phyloP scores from a whole-genome alignment of 192 early-diverging fungal genomes.

The Physocladia obscura region DNA sequence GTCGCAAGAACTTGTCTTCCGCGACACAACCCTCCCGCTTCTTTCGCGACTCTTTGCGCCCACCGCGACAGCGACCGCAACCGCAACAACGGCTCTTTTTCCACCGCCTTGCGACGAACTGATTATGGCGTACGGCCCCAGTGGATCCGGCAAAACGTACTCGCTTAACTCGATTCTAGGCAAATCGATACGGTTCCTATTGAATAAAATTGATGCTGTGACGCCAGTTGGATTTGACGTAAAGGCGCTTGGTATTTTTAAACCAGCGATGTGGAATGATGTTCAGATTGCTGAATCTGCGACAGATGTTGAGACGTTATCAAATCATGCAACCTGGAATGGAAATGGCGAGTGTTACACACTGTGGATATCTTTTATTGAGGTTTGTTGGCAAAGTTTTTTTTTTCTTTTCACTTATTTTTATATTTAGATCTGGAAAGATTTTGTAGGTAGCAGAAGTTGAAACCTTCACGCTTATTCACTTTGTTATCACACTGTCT shows the following conservation, averaged over 20 bases:
- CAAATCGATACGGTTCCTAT: slow-evolving; percentile 6
- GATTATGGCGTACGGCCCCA: slow-evolving; percentile 29
- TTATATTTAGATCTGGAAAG: not conserved
- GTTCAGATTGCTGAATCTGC: not conserved
- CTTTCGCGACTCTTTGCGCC: slow-evolving; percentile 5
- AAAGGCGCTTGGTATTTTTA: too few relatives aligned
- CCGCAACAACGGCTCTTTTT: not conserved
- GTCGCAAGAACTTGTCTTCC: slow-evolving; percentile 20
- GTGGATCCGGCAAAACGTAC: slow-evolving; percentile 25
- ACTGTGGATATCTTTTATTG: slow-evolving; percentile 22
- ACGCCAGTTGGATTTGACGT: not conserved
- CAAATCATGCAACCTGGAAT: not conserved
- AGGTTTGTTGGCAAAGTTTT: not conserved
- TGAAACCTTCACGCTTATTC: too few relatives aligned
- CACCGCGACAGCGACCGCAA: not conserved
- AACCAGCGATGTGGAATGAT: not conserved
- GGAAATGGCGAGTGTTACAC: not conserved
- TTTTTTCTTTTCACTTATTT: not conserved
- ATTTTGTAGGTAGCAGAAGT: not conserved
- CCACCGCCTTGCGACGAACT: slow-evolving; percentile 6
- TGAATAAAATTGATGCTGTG: not conserved
- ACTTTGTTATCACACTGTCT: too few relatives aligned
- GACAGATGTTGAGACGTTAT: not conserved
- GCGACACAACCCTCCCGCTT: slow-evolving; percentile 12
- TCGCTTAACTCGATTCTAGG: slow-evolving; percentile 15